These are phyloP conservation scores for Phaeosphaeriaceae sp. DNA, from an alignment of 2,329 filamentous ascomycete genomes.

Conservation along the genomic window DNA sequence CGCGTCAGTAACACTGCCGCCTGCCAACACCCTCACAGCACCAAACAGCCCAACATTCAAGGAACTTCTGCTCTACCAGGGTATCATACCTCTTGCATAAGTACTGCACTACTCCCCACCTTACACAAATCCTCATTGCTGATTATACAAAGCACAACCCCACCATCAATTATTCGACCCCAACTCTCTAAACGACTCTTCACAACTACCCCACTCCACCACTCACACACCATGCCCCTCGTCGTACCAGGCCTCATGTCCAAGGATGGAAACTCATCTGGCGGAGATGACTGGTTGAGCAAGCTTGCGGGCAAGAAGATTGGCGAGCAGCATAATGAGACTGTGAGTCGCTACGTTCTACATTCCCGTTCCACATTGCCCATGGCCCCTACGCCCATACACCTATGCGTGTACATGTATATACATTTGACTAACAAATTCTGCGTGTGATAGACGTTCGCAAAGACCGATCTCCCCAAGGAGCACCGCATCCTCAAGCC, in stretches of 20 bases:
- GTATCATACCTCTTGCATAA: background rate
- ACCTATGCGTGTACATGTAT: too few species aligned
- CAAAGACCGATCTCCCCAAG: conserved; percentile 57
- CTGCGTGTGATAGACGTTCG: conserved; percentile 53
- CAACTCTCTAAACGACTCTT: conserved; percentile 2
- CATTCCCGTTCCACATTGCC: background rate
- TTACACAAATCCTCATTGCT: background rate
- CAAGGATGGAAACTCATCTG: conserved; percentile 36
- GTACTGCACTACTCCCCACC: background rate
- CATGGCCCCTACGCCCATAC: too few species aligned
- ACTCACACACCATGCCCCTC: conserved; percentile 55
- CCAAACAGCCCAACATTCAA: background rate
- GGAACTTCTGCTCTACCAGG: background rate
- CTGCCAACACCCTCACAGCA: background rate
- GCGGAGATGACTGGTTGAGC: conserved; percentile 52
- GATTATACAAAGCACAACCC: background rate
- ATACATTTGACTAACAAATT: background rate
- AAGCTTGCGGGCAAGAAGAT: conserved; percentile 61
- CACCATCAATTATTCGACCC: conserved; percentile 2
- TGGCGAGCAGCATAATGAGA: conserved; percentile 54
- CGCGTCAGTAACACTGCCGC: background rate
- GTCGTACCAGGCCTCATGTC: conserved; percentile 57
- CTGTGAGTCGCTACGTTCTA: conserved; percentile 39
- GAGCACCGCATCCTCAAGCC: conserved; percentile 56
- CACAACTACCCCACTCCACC: conserved; percentile 4